Conservation (phyloP, 495 filamentous ascomycete species). For the Daldinia loculata region DNA sequence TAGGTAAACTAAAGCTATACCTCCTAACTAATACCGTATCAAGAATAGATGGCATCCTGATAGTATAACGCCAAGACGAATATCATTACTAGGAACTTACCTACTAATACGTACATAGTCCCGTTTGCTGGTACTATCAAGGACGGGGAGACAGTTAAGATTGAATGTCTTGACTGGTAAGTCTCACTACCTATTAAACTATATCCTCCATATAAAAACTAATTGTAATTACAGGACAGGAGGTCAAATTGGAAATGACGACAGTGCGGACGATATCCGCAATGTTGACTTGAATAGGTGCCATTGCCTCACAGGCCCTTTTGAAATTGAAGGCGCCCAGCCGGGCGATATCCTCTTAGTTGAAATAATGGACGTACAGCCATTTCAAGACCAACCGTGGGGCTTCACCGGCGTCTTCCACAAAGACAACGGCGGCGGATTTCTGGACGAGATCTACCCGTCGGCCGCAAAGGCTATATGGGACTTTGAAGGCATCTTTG, state of each 20-base stretch:
- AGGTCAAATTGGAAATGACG: slow-evolving; percentile 89
- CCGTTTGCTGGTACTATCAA: slow-evolving; percentile 78
- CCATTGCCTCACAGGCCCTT: slow-evolving; percentile 91
- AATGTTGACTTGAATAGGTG: slow-evolving; percentile 85
- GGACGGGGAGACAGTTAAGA: slow-evolving; percentile 90
- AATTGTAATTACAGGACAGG: slow-evolving; percentile 61
- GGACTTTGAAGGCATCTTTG: slow-evolving; percentile 97
- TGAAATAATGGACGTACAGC: slow-evolving; percentile 96
- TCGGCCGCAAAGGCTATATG: slow-evolving; percentile 94
- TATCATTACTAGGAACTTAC: neutral
- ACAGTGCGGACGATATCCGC: slow-evolving; percentile 86
- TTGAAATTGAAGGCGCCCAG: slow-evolving; percentile 85
- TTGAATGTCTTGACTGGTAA: slow-evolving; percentile 90
- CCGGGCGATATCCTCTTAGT: slow-evolving; percentile 89
- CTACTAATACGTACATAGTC: slow-evolving; percentile 58
- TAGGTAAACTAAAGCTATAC: neutral
- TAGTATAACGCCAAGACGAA: slow-evolving; percentile 57
- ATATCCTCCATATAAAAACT: neutral
- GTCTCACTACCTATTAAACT: neutral
- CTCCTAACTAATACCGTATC: neutral
- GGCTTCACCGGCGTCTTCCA: slow-evolving; percentile 91
- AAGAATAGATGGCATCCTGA: slow-evolving; percentile 97
- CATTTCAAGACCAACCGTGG: slow-evolving; percentile 87
- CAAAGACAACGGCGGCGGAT: slow-evolving; percentile 86
- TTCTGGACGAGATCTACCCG: slow-evolving; percentile 90